These are phyloP conservation scores for Blastobotrys aristatus DNA, from an alignment of 1,139 yeast species.

Conservation along the genomic window DNA sequence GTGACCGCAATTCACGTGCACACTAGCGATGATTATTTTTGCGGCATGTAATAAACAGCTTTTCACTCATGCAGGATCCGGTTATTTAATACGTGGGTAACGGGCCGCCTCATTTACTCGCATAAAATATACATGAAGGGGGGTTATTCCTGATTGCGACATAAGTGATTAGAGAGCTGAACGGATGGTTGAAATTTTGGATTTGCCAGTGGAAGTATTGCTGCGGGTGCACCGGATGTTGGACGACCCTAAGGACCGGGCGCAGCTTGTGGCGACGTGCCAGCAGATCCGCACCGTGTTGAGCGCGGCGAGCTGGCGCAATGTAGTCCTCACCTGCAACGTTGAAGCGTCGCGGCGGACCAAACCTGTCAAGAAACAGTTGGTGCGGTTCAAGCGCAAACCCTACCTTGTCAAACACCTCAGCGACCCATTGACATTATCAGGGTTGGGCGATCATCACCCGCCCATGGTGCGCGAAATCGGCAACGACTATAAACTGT, in stretches of 20 bases:
- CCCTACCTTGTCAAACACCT: conserved; percentile 7
- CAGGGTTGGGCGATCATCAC: background rate
- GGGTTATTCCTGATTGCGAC: background rate
- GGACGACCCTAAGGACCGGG: background rate
- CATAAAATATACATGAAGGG: background rate
- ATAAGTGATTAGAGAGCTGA: background rate
- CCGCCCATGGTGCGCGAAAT: background rate
- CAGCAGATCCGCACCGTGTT: background rate
- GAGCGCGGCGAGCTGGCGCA: conserved; percentile 2
- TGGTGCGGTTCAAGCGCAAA: background rate
- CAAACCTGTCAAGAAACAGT: background rate
- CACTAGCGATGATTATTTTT: too few species aligned
- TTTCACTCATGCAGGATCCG: too few species aligned
- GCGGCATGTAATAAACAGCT: too few species aligned
- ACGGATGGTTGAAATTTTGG: background rate
- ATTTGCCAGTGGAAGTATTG: conserved; percentile 8
- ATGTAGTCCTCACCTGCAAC: conserved; percentile 1
- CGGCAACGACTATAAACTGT: background rate
- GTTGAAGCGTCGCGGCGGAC: background rate
- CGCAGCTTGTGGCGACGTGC: conserved; percentile 8
- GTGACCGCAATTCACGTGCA: too few species aligned
- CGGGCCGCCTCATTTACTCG: too few species aligned
- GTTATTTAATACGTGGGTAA: too few species aligned
- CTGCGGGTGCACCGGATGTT: background rate
- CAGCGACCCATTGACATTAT: conserved; percentile 1